Evolutionary conservation across 139 green algal genomes (phyloP), one percentile per base, ranked within the genome.

Genomic region (Asterochloris erici): DNA sequence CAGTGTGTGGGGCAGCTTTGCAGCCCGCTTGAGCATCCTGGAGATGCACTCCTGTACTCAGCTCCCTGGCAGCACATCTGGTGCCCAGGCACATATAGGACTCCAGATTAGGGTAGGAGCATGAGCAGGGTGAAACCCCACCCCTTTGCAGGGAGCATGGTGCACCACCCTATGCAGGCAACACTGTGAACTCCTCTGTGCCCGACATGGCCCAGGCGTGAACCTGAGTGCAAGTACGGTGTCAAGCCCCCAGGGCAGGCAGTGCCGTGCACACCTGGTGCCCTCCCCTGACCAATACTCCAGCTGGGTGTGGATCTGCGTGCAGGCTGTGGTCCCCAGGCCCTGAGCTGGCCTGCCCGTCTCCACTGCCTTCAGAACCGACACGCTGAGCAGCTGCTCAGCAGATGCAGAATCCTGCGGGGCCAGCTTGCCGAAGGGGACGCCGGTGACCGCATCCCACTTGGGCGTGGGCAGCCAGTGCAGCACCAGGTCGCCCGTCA

Each of bases 251-350:
- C 66, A 71, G 2, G 64, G 19, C 17, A 21, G 17, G 66, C 19
- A 71, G 66, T 2, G 10, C 21, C 17, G 21, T 27, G 28, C 64
- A 11, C 28, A 82, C 78, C 63, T 82, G 26, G 27, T 63, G 14
- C 78, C 78, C 63, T 82, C 78, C 15, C 63, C 78, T 47, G 73
- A 29, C 83, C 83, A 86, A 64, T 84, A 86, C 16, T 21, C 13
- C 38, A 86, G 83, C 47, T 29, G 17, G 24, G 78, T 83, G 61
- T 86, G 83, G 23, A 81, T 71, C 10, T 28, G 71, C 6, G 78
- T 38, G n/a, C 69, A 26, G 19, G 66, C 63, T 26, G 75, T 14
- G 11, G 76, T 14, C 19, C 63, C 75, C 10, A 60, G 13, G 15
- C 73, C 64, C 4, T 26, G 13, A 14, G 38, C 68, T 61, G 47